Conservation (phyloP, 1,284 basidiomycete species). For the Tremellales sp. region DNA sequence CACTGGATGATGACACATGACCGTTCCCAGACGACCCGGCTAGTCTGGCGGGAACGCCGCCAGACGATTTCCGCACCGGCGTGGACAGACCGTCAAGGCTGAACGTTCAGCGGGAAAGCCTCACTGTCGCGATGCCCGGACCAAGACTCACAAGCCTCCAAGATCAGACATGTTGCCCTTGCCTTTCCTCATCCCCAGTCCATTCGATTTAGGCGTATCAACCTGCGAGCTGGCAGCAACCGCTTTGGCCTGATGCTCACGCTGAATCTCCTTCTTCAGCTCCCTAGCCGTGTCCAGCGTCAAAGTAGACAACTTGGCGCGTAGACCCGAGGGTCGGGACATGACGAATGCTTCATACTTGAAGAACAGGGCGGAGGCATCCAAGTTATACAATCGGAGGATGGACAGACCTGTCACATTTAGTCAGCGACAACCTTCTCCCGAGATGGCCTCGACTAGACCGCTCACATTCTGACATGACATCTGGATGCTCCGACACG, state of each 20-base stretch:
- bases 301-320: constrained; percentile 38
- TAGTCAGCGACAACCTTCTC: not conserved
- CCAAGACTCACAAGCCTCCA: constrained; percentile 44
- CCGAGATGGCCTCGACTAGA: not conserved
- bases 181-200: constrained; percentile 27
- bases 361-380: constrained; percentile 47
- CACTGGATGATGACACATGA: constrained; percentile 18
- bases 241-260: constrained; percentile 38
- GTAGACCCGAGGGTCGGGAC: constrained; percentile 41
- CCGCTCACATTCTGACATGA: constrained; percentile 43
- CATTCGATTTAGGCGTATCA: constrained; percentile 12
- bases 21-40: constrained; percentile 24
- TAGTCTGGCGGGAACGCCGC: constrained; percentile 8
- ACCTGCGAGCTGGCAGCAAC: constrained; percentile 8
- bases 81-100: constrained; percentile 39
- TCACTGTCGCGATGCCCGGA: too few species aligned
- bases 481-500: constrained; percentile 36
- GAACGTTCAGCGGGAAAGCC: not conserved
- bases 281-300: constrained; percentile 45
- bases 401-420: constrained; percentile 48
- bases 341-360: constrained; percentile 52
- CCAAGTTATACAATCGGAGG: constrained; percentile 41
- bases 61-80: constrained; percentile 20
- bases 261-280: constrained; percentile 46
- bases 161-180: constrained; percentile 32